Evolutionary conservation across 768 basidiomycete species (phyloP), one percentile per base, ranked within the genome.

Genomic region (Megacollybia marginata): DNA sequence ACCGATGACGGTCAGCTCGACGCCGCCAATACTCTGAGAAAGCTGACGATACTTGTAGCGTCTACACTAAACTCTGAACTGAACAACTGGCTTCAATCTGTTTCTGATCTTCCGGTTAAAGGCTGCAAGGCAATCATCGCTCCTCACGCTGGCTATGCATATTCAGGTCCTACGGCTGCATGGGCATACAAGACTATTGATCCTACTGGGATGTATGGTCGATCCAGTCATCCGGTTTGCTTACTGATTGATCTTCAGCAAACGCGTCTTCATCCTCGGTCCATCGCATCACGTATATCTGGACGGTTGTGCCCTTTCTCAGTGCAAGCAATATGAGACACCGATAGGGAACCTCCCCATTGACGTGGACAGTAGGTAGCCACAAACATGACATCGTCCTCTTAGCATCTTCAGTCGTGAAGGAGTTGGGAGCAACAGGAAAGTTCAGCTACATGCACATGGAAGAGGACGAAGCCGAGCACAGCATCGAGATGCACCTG

Each of bases 401-500:
- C 38, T 44, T 42, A 23, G 16, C 53, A 60, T 48, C 45, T 45
- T 1, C 54, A 94, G 92, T 81, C 2, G 82, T 88, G 51, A 62
- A 70, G 7, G 79, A 88, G 56, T 73, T 95, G 18, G 68, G 70
- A 28, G 67, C 65, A 2, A 88, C 87, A 0, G 80, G 81, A 1
- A 67, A 80, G 48, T 98, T 98, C 57, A 73, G 76, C 34, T 68
- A 73, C 9, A 83, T 99, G 80, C 69, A 68, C 15, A 55, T 74
- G 2, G 58, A 68, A 2, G 82, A 81, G 2, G 96, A 99, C 61
- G 92, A 93, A 65, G 90, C 85, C 28, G 96, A 99, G 59, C 96
- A 99, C 63, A 94, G 91, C 61, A 81, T 99, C 48, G 96, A 99
- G 69, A 94, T 99, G 91, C 94, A 98, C 59, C 76, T 98, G 15